A percentile compares a stretch with the other conserved stretches of the same genome.
Conservation (phyloP, 371 early-diverging fungal species). For the Gilbertella persicaria region DNA sequence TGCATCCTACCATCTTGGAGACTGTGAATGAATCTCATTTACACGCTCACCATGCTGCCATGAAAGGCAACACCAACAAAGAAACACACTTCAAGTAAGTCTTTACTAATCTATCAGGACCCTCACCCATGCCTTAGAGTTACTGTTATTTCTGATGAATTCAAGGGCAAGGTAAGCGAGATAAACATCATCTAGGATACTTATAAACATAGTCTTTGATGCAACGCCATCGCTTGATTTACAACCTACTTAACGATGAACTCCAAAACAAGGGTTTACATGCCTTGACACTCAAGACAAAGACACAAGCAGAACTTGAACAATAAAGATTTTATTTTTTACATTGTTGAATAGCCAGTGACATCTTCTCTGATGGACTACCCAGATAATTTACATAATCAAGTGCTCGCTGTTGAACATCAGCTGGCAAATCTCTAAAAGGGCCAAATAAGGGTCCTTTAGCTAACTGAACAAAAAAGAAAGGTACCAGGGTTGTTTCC, state of each 20-base stretch:
- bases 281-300: conserved; percentile 64
- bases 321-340: conserved; percentile 12
- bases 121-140: conserved; percentile 54
- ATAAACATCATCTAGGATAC: not conserved
- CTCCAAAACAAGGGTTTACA: conserved; percentile 57
- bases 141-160: conserved; percentile 64
- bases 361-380: conserved; percentile 31
- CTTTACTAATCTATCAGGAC: not conserved
- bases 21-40: conserved; percentile 74
- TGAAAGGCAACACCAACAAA: conserved; percentile 70
- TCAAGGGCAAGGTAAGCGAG: conserved; percentile 58
- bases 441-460: conserved; percentile 51
- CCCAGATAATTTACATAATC: conserved; percentile 51
- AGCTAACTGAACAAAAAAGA: conserved; percentile 48
- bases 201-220: conserved; percentile 46
- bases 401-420: conserved; percentile 50
- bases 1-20: conserved; percentile 59
- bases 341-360: conserved; percentile 25
- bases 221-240: conserved; percentile 72
- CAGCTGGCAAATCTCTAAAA: conserved; percentile 41
- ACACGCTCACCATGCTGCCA: conserved; percentile 76
- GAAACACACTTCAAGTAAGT: conserved; percentile 77
- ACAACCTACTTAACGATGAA: conserved; percentile 59
- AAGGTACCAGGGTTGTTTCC: conserved; percentile 45
- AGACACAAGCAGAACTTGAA: conserved; percentile 57